phyloP scores from a whole-genome alignment of 106 monocot genomes.

The Dendrobium catenatum region DNA sequence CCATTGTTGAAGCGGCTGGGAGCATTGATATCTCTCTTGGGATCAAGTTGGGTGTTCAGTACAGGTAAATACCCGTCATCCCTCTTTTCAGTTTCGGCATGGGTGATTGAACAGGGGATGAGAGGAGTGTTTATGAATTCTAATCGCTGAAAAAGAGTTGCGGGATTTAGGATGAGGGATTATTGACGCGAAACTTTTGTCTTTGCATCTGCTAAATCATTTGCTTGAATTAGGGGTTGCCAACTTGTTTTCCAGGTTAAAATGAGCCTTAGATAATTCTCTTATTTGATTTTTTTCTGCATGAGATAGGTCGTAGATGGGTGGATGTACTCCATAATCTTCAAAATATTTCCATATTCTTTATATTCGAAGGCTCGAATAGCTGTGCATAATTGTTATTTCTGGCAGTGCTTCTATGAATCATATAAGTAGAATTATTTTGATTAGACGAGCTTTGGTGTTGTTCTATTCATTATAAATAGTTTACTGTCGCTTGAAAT shows the following conservation, averaged over 20 bases:
- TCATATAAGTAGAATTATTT: too few relatives aligned
- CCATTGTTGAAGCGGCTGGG: constrained; percentile 65
- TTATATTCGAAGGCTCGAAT: too few relatives aligned
- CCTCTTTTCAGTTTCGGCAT: neutral
- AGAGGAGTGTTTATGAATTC: neutral
- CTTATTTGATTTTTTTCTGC: neutral
- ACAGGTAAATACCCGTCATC: constrained; percentile 36
- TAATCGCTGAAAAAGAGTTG: neutral
- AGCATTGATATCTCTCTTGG: constrained; percentile 85
- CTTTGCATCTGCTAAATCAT: neutral
- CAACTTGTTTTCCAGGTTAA: neutral
- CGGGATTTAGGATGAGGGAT: neutral
- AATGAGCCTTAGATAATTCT: neutral
- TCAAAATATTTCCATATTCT: too few relatives aligned
- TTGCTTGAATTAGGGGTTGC: neutral
- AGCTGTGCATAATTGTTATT: too few relatives aligned
- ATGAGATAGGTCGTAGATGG: too few relatives aligned
- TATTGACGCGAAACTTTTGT: neutral
- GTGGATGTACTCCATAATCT: too few relatives aligned
- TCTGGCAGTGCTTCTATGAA: too few relatives aligned
- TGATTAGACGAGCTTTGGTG: too few relatives aligned
- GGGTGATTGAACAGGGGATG: neutral
- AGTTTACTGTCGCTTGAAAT: too few relatives aligned
- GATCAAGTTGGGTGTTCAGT: constrained; percentile 90
- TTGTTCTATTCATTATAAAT: too few relatives aligned